phyloP scores from a whole-genome alignment of 1,284 basidiomycete genomes.

The Cryptococcus deneoformans region DNA sequence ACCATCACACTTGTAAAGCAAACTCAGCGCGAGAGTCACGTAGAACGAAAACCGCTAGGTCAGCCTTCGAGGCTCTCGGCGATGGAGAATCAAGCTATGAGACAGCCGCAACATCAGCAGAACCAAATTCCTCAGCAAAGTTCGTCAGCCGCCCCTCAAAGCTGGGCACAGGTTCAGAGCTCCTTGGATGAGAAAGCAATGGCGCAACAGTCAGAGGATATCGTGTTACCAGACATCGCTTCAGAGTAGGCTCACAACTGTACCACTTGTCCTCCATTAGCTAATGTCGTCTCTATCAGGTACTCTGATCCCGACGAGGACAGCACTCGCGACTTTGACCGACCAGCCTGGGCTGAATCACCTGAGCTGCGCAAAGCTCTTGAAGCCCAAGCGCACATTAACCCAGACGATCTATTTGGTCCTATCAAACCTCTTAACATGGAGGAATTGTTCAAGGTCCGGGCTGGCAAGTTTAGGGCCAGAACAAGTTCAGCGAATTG shows the following conservation, averaged over 20 bases:
- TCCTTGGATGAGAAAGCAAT: constrained; percentile 53
- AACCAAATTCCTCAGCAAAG: constrained; percentile 51
- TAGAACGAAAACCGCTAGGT: constrained; percentile 25
- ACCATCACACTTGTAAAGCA: constrained; percentile 25
- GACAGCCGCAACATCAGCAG: constrained; percentile 57
- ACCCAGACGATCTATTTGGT: constrained; percentile 92
- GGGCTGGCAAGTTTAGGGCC: constrained; percentile 65
- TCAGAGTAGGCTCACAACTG: constrained; percentile 58
- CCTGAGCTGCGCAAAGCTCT: constrained; percentile 75
- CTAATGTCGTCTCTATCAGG: constrained; percentile 19
- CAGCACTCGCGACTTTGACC: constrained; percentile 54
- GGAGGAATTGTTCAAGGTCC: constrained; percentile 63
- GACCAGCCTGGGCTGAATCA: constrained; percentile 87
- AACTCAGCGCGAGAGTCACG: constrained; percentile 4
- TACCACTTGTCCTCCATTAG: too few relatives aligned
- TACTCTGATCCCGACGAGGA: constrained; percentile 90
- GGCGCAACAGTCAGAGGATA: constrained; percentile 62
- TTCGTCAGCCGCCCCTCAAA: constrained; percentile 35
- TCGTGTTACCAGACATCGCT: constrained; percentile 81
- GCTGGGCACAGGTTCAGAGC: constrained; percentile 42
- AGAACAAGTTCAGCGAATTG: constrained; percentile 92
- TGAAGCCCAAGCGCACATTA: constrained; percentile 72
- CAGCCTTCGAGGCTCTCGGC: constrained; percentile 37
- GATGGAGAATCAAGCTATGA: constrained; percentile 12
- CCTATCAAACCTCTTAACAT: constrained; percentile 76